Evolutionary conservation across 2,329 filamentous ascomycete species (phyloP).

Genomic region (Neofusicoccum parvum): DNA sequence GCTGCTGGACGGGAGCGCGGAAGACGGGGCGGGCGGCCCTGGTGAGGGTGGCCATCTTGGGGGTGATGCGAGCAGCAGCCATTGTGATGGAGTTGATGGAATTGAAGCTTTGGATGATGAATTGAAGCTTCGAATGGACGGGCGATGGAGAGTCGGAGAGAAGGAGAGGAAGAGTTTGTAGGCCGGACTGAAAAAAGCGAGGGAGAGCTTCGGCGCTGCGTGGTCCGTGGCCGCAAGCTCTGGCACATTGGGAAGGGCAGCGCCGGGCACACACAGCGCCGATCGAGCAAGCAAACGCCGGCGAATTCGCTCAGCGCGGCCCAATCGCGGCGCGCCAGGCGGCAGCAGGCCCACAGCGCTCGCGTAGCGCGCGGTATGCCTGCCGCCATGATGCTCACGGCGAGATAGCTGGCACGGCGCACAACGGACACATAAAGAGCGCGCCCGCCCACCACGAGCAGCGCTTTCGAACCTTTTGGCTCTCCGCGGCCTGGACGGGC

Average conservation of each 20-base stretch:
- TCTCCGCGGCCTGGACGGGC: neutral
- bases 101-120: conserved; percentile 19
- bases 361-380: conserved; percentile 14
- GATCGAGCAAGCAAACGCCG: conserved; percentile 13
- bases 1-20: conserved; percentile 70
- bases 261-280: conserved; percentile 14
- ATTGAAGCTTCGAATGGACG: conserved; percentile 22
- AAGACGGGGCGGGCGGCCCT: conserved; percentile 78
- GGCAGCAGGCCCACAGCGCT: conserved; percentile 9
- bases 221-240: conserved; percentile 19
- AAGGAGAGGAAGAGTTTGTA: conserved; percentile 18
- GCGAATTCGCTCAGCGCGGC: conserved; percentile 15
- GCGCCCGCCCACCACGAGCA: neutral
- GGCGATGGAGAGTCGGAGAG: conserved; percentile 17
- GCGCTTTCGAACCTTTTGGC: conserved; percentile 7
- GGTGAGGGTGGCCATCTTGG: conserved; percentile 75
- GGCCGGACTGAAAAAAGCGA: conserved; percentile 20
- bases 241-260: conserved; percentile 17
- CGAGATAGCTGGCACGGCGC: conserved; percentile 12
- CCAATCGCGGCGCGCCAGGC: conserved; percentile 18
- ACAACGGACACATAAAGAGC: conserved; percentile 15
- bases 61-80: conserved; percentile 75
- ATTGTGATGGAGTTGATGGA: conserved; percentile 64
- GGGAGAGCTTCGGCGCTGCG: conserved; percentile 19
- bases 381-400: neutral